phyloP scores from a whole-genome alignment of 2,329 filamentous ascomycete species.

The Xylariaceae sp. region DNA sequence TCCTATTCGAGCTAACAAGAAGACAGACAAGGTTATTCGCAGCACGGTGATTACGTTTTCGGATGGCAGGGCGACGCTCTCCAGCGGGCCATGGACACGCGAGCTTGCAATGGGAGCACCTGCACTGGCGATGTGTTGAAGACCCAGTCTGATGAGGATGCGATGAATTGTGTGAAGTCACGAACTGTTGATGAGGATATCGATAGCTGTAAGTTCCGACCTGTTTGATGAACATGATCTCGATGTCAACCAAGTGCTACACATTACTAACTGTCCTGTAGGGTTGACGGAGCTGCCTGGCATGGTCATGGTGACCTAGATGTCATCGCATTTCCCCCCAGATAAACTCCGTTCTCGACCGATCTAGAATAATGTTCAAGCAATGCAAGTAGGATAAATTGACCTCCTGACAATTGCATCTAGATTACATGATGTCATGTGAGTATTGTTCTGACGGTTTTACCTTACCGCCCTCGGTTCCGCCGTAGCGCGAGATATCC shows the following conservation, averaged over 20 bases:
- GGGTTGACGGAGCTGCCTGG: conserved; percentile 28
- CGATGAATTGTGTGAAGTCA: conserved; percentile 25
- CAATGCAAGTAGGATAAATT: no score
- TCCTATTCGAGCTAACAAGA: background rate
- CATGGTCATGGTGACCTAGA: conserved; percentile 14
- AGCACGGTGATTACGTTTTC: conserved; percentile 42
- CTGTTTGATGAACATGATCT: background rate
- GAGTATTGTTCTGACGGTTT: no score
- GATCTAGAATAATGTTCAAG: no score
- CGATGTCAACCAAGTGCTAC: background rate
- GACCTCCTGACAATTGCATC: no score
- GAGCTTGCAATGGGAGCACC: conserved; percentile 31
- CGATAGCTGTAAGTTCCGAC: conserved; percentile 29
- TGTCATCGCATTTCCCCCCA: background rate
- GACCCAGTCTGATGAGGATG: conserved; percentile 24
- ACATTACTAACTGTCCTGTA: conserved; percentile 14
- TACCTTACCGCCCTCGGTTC: no score
- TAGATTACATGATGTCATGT: no score
- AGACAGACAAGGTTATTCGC: conserved; percentile 23
- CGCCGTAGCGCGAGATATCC: no score
- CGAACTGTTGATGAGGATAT: conserved; percentile 23
- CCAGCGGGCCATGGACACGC: conserved; percentile 40
- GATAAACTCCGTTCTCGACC: no score
- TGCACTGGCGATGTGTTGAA: conserved; percentile 21
- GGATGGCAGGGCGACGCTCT: conserved; percentile 41